phyloP scores from a whole-genome alignment of 495 filamentous ascomycete species.

The Neurospora africana region DNA sequence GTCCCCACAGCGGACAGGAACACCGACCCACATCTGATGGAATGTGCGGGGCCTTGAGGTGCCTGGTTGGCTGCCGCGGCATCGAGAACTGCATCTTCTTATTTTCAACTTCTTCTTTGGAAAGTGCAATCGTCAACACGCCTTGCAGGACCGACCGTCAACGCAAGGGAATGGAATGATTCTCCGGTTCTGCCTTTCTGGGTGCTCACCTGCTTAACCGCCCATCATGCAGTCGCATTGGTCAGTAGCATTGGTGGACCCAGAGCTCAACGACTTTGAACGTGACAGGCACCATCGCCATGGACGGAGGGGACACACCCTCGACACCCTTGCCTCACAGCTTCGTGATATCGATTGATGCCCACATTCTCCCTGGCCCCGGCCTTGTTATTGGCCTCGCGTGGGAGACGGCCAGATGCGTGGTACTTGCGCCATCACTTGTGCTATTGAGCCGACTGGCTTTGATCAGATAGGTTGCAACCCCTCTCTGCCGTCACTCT shows the following conservation, averaged over 20 bases:
- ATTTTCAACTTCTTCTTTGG: neutral
- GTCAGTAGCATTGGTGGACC: slow-evolving; percentile 14
- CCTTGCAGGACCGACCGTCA: neutral
- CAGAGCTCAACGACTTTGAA: neutral
- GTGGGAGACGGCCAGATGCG: neutral
- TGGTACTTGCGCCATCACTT: neutral
- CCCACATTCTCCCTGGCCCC: slow-evolving; percentile 3
- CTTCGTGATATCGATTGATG: slow-evolving; percentile 18
- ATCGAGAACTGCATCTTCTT: neutral
- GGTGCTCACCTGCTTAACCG: slow-evolving; percentile 26
- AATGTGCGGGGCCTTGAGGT: neutral
- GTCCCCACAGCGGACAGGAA: slow-evolving; percentile 13
- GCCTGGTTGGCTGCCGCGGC: neutral
- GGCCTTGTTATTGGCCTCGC: slow-evolving; percentile 19
- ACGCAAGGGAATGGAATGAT: no score
- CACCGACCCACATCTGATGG: neutral
- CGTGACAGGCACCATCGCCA: slow-evolving; percentile 4
- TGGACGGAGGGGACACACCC: neutral
- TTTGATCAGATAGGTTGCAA: neutral
- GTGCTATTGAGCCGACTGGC: neutral
- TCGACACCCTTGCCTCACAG: neutral
- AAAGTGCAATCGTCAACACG: neutral
- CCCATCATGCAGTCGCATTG: slow-evolving; percentile 31
- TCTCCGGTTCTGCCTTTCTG: neutral
- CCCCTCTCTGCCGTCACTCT: neutral